Conservation (phyloP, 2,329 filamentous ascomycete genomes). For the Furcasterigmium furcatum region DNA sequence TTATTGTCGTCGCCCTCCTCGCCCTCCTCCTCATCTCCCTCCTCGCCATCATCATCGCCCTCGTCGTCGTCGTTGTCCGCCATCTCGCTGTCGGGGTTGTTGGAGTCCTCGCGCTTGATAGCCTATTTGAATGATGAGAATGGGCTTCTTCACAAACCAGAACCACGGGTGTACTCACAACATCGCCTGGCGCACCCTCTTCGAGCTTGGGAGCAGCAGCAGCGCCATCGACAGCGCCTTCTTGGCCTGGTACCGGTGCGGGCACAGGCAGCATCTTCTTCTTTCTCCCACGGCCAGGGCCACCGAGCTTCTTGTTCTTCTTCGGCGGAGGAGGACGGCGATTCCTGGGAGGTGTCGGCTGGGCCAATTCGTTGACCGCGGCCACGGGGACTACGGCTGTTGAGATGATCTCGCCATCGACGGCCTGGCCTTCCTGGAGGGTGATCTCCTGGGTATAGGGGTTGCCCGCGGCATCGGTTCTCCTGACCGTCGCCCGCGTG, state of each 20-base stretch:
- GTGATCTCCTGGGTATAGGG: constrained; percentile 82
- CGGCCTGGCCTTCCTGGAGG: constrained; percentile 71
- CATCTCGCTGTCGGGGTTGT: constrained; percentile 50
- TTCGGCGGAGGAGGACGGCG: constrained; percentile 75
- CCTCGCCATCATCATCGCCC: constrained; percentile 43
- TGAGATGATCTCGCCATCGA: constrained; percentile 78
- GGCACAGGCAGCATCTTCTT: constrained; percentile 62
- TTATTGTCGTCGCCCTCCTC: constrained; percentile 40
- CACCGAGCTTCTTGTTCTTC: constrained; percentile 61
- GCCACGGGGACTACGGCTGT: constrained; percentile 54
- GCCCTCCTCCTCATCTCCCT: constrained; percentile 43
- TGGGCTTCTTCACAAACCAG: too few relatives aligned
- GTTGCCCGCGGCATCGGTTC: constrained; percentile 75
- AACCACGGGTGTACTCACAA: constrained; percentile 5
- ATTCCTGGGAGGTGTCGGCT: constrained; percentile 42
- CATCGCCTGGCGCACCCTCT: constrained; percentile 9
- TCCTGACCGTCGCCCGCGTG: constrained; percentile 76
- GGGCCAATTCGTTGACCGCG: constrained; percentile 49
- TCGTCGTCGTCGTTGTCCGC: constrained; percentile 48
- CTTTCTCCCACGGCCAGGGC: constrained; percentile 74
- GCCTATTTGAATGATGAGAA: constrained; percentile 26
- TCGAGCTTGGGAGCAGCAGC: constrained; percentile 9
- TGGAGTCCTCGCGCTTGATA: constrained; percentile 36
- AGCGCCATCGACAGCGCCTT: constrained; percentile 30
- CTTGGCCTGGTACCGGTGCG: constrained; percentile 28